A percentile compares a stretch with the other conserved stretches of the same genome.
These are phyloP conservation scores for Fusarium succisae DNA, from an alignment of 2,329 filamentous ascomycete genomes.

Conservation along the genomic window DNA sequence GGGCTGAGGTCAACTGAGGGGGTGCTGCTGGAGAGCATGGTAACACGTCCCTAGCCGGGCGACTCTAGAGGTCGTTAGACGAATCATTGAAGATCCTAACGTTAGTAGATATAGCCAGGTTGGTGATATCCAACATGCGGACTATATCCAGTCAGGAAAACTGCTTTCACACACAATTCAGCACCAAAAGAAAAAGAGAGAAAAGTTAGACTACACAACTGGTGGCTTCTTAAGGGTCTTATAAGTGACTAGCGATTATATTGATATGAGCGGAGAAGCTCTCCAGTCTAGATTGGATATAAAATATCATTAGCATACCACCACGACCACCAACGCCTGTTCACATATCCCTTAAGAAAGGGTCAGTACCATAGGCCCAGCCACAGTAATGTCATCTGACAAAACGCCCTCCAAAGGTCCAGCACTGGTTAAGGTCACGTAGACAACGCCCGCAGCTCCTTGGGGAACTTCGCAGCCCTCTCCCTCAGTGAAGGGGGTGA, in stretches of 20 bases:
- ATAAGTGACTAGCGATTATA: constrained; percentile 18
- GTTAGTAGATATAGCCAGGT: constrained; percentile 11
- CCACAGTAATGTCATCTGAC: constrained; percentile 71
- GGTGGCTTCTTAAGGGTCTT: not conserved
- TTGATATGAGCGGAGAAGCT: constrained; percentile 19
- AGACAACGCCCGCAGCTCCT: constrained; percentile 70
- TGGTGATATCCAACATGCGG: constrained; percentile 10
- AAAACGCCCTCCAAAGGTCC: constrained; percentile 61
- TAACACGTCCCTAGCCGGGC: constrained; percentile 3
- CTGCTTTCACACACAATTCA: not conserved
- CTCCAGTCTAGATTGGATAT: constrained; percentile 10
- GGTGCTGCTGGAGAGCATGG: not conserved
- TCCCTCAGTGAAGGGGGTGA: constrained; percentile 62
- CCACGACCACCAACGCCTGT: not conserved
- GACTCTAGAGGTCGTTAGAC: constrained; percentile 3
- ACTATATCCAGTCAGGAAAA: constrained; percentile 18
- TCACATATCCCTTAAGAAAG: constrained; percentile 48
- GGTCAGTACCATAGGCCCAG: constrained; percentile 69
- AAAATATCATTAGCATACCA: constrained; percentile 20
- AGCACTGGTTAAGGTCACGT: constrained; percentile 70
- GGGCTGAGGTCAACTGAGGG: not conserved
- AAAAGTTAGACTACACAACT: not conserved
- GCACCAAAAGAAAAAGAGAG: not conserved
- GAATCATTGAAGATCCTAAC: constrained; percentile 2
- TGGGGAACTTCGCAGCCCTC: constrained; percentile 69